These are phyloP conservation scores for Leccinum brunneo-olivaceum DNA, from an alignment of 1,284 basidiomycete genomes.

Conservation along the genomic window DNA sequence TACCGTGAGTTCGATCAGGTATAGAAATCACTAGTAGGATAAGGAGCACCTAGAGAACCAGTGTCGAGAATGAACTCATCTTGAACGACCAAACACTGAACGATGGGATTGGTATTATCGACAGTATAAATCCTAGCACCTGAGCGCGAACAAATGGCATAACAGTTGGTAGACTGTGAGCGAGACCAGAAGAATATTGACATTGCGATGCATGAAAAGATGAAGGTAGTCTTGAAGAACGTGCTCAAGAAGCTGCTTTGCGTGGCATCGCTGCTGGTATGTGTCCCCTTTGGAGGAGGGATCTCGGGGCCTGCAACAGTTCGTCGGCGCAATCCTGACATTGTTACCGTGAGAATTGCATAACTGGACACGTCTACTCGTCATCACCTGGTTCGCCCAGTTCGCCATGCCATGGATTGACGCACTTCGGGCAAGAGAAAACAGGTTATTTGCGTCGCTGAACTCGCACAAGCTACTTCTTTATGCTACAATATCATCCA, in stretches of 20 bases:
- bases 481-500: slow-evolving; percentile 63
- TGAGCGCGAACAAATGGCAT: slow-evolving; percentile 54
- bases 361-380: slow-evolving; percentile 11
- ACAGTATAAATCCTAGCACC: slow-evolving; percentile 54
- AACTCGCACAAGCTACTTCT: slow-evolving; percentile 60
- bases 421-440: slow-evolving; percentile 34
- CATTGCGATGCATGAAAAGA: slow-evolving; percentile 9
- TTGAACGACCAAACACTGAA: slow-evolving; percentile 56
- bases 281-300: not conserved
- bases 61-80: slow-evolving; percentile 43
- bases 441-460: slow-evolving; percentile 42
- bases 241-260: not conserved
- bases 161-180: slow-evolving; percentile 29
- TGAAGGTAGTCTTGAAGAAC: not conserved
- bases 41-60: slow-evolving; percentile 50
- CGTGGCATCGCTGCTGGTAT: not conserved
- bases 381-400: not conserved
- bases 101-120: slow-evolving; percentile 40
- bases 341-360: slow-evolving; percentile 9
- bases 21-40: not conserved
- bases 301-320: not conserved
- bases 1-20: not conserved
- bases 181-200: slow-evolving; percentile 14
- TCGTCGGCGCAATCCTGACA: slow-evolving; percentile 16
- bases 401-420: slow-evolving; percentile 28